phyloP scores from a whole-genome alignment of 177 flowering plant species.

The Vitis hybrid region DNA sequence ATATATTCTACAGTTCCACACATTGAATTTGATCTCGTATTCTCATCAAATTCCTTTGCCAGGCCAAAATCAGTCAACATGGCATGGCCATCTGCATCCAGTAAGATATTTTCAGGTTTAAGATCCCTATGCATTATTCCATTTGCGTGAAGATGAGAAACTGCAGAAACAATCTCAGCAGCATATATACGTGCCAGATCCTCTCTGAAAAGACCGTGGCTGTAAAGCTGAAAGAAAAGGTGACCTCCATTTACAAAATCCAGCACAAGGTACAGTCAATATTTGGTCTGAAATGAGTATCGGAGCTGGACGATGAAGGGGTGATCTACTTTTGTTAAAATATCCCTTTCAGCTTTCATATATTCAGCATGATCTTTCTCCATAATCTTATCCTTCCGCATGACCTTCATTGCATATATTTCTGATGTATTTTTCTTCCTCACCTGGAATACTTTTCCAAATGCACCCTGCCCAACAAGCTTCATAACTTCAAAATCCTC shows the following conservation, averaged over 20 bases:
- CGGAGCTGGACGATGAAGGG: constrained; percentile 86
- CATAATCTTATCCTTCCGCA: constrained; percentile 91
- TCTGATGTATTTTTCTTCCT: constrained; percentile 71
- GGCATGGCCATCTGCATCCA: no score
- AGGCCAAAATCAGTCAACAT: no score
- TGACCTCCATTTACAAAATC: constrained; percentile 91
- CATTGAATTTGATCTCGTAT: no score
- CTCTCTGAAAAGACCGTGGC: constrained; percentile 91
- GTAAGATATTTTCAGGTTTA: constrained; percentile 77
- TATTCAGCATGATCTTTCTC: constrained; percentile 90
- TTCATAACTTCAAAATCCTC: constrained; percentile 87
- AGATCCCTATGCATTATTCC: constrained; percentile 99
- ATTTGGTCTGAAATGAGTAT: constrained; percentile 93
- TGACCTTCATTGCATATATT: constrained; percentile 96
- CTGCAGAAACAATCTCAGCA: constrained; percentile 89
- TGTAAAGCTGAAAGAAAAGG: constrained; percentile 80
- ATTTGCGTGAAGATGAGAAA: constrained; percentile 77
- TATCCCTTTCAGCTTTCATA: constrained; percentile 93
- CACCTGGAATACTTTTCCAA: constrained; percentile 91
- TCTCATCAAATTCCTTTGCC: no score
- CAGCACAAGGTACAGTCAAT: constrained; percentile 76
- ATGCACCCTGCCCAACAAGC: constrained; percentile 92
- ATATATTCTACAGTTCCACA: no score
- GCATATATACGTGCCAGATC: constrained; percentile 79
- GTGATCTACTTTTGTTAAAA: constrained; percentile 76